Percentiles rank a stretch among this genome's conserved stretches.
Conservation (phyloP, 768 basidiomycete species). For the Sarcodon aspratus region DNA sequence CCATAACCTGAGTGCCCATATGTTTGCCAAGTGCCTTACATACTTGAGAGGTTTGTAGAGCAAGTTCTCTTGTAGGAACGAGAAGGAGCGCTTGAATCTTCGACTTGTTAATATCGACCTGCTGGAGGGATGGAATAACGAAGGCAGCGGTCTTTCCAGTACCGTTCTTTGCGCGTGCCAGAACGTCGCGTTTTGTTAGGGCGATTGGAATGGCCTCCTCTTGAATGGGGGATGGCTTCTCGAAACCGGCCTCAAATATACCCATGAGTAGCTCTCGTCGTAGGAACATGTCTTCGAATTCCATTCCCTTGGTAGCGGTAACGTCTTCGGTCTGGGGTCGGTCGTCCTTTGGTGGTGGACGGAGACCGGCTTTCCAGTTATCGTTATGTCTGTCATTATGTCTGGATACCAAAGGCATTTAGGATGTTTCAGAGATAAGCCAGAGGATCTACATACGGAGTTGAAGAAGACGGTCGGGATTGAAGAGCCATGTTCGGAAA, state of each 20-base stretch:
- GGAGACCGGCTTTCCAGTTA: slow-evolving; percentile 69
- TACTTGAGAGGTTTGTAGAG: slow-evolving; percentile 97
- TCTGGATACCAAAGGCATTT: background rate
- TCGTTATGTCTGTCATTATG: slow-evolving; percentile 7
- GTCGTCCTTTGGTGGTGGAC: slow-evolving; percentile 80
- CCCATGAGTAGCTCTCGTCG: slow-evolving; percentile 97
- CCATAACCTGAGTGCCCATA: slow-evolving; percentile 95
- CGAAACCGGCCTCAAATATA: slow-evolving; percentile 97
- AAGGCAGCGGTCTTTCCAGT: slow-evolving; percentile 99
- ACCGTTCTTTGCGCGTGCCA: slow-evolving; percentile 92
- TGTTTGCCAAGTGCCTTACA: slow-evolving; percentile 97
- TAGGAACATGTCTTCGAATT: slow-evolving; percentile 92
- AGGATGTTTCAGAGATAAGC: background rate
- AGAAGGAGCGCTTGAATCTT: slow-evolving; percentile 96
- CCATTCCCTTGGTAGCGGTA: slow-evolving; percentile 82
- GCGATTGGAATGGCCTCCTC: slow-evolving; percentile 97
- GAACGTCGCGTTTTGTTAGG: slow-evolving; percentile 85
- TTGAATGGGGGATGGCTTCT: slow-evolving; percentile 95
- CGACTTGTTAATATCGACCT: slow-evolving; percentile 69
- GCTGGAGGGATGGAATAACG: slow-evolving; percentile 93
- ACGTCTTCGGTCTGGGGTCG: slow-evolving; percentile 98
- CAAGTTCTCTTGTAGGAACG: slow-evolving; percentile 97
- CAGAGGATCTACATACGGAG: slow-evolving; percentile 15
- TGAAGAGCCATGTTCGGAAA: slow-evolving; percentile 6
- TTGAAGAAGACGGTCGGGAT: slow-evolving; percentile 23